A percentile compares a stretch with the other conserved stretches of the same genome.
Evolutionary conservation across 805 yeast species (phyloP).

Genomic region (Candida hungchunana): DNA sequence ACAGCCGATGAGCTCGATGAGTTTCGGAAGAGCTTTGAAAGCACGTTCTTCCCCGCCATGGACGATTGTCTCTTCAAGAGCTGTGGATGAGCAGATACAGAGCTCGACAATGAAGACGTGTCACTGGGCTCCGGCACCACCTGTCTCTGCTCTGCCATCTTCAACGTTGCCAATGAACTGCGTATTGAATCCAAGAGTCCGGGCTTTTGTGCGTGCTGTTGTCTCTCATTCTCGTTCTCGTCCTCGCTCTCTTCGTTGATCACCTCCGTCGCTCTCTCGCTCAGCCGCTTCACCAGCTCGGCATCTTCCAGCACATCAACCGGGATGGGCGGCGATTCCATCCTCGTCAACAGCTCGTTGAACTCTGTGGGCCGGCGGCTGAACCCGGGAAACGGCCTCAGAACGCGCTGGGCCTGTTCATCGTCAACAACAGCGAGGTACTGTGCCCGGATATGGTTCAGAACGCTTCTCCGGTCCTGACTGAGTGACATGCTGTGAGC

Average conservation of each 20-base stretch:
- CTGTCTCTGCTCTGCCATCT: constrained; percentile 2
- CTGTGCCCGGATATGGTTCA: constrained; percentile 23
- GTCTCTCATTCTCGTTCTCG: constrained; percentile 2
- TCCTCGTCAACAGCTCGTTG: constrained; percentile 13
- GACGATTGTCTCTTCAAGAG: constrained; percentile 6
- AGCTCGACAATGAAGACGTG: neutral
- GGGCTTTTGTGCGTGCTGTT: constrained; percentile 2
- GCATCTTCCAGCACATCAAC: constrained; percentile 24
- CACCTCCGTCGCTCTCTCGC: constrained; percentile 6
- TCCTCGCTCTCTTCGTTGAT: constrained; percentile 12
- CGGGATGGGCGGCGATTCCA: constrained; percentile 30
- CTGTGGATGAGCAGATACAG: neutral
- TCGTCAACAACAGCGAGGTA: constrained; percentile 18
- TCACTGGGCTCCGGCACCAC: neutral
- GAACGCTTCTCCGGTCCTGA: constrained; percentile 8
- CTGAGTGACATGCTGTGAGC: constrained; percentile 25
- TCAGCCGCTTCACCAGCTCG: constrained; percentile 11
- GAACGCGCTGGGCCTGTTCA: constrained; percentile 24
- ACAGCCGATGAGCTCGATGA: constrained; percentile 18
- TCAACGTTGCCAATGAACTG: constrained; percentile 14
- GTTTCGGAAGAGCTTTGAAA: constrained; percentile 24
- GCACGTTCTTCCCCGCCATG: constrained; percentile 17
- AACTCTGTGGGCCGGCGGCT: constrained; percentile 7
- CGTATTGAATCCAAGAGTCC: constrained; percentile 13
- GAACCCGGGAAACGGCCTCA: constrained; percentile 18